Base-by-base conservation (phyloP, 2,329 filamentous ascomycete species). In the Pezizomycotina sp. region DNA sequence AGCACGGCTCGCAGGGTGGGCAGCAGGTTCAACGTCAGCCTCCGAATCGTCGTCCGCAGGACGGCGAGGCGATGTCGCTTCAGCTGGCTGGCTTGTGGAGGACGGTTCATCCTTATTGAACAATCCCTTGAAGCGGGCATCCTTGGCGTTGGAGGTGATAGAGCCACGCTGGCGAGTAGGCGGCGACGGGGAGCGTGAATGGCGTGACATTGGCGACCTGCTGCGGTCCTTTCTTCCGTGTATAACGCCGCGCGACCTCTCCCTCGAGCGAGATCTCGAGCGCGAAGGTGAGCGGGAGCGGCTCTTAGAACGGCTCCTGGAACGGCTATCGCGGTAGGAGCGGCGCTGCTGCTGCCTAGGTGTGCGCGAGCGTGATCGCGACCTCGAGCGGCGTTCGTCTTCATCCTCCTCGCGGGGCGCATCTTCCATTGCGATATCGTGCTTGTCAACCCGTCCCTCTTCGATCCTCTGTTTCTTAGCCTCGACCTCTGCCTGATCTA, bases 1-100 rank as follows among this genome's bases (percentile, higher is more conserved):
- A 10, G 80, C 76, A 20, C 71, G 60, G 3, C 83, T 86, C 4
- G 77, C 73, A 14, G 71, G 68, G 55, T 89, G 79, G 22, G 74
- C 58, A 0, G 79, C 66, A 5, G 75, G 72, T 16, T 59, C 57
- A 13, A 51, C 40, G 19, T 51, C 48, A 16, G 58, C 58, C 26
- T 59, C 55, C 10, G 50, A 55, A 42, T 61, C 60, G 28, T 50
- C 52, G 46, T 53, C 53, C 4, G 43, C 47, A 14, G 51, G 36
- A 12, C 31, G 35, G 21, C 8, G 14, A 16, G 14, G 38, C 36
- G 27, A 49, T 46, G 32, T 55, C 54, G 26, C 43, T 38, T 31
- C 55, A 45, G 25, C 31, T 23, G 25, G 47, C 36, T 27, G 45
- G n/a, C 7, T 22, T 14, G 22, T 31, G 34, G 46, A 5, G 47